Evolutionary conservation across 192 early-diverging fungal genomes (phyloP).

Genomic region (Linderina pennispora): DNA sequence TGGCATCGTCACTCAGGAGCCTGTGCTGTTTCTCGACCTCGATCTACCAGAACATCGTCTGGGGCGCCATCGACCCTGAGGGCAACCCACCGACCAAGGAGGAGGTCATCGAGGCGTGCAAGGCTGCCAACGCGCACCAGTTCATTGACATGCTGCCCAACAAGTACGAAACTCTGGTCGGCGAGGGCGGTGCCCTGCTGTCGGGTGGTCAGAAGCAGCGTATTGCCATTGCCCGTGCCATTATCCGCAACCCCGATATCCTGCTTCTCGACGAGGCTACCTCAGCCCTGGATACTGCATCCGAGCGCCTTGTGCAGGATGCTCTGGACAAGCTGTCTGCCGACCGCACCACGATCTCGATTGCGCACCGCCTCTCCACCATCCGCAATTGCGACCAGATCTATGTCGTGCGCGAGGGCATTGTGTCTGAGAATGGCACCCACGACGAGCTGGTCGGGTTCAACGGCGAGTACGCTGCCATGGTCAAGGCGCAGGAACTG

Average conservation of each 20-base stretch:
- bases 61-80: slow-evolving; percentile 53
- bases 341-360: slow-evolving; percentile 82
- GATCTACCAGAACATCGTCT: slow-evolving; percentile 77
- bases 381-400: slow-evolving; percentile 85
- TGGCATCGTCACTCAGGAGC: slow-evolving; percentile 88
- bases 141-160: slow-evolving; percentile 67
- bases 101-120: slow-evolving; percentile 61
- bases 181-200: slow-evolving; percentile 72
- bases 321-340: slow-evolving; percentile 69
- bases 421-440: slow-evolving; percentile 67
- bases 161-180: slow-evolving; percentile 80
- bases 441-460: slow-evolving; percentile 67
- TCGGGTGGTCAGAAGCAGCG: slow-evolving; percentile 96
- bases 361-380: slow-evolving; percentile 91
- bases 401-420: slow-evolving; percentile 71
- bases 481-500: slow-evolving; percentile 75
- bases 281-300: slow-evolving; percentile 77
- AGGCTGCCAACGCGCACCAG: slow-evolving; percentile 64
- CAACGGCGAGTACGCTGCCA: slow-evolving; percentile 48
- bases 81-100: slow-evolving; percentile 60
- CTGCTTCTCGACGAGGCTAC: slow-evolving; percentile 88
- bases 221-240: slow-evolving; percentile 89
- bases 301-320: slow-evolving; percentile 73
- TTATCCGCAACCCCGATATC: slow-evolving; percentile 80
- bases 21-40: slow-evolving; percentile 74